Evolutionary conservation across 805 yeast genomes (phyloP).

Genomic region (Schizosaccharomyces cryophilus): DNA sequence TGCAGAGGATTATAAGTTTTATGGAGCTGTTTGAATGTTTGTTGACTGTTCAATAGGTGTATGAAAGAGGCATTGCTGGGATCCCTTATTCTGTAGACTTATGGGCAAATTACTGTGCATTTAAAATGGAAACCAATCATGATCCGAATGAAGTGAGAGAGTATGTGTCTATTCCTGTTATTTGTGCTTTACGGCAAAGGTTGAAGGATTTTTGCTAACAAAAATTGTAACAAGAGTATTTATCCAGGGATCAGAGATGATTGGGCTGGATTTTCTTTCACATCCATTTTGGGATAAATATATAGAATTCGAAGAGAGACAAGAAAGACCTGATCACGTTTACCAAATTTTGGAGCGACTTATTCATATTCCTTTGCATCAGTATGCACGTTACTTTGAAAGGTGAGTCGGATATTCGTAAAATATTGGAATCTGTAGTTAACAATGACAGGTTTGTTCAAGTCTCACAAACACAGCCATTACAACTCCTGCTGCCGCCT

Average conservation of each 20-base stretch:
- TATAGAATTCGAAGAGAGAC: conserved; percentile 32
- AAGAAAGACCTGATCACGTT: conserved; percentile 20
- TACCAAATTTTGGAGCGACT: conserved; percentile 17
- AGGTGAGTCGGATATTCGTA: conserved; percentile 6
- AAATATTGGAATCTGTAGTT: neutral
- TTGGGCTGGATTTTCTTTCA: conserved; percentile 53
- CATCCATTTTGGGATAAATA: conserved; percentile 68
- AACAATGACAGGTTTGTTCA: conserved; percentile 9
- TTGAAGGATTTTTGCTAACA: neutral
- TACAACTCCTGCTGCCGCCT: conserved; percentile 14
- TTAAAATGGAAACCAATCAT: conserved; percentile 12
- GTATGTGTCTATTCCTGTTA: neutral
- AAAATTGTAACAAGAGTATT: conserved; percentile 15
- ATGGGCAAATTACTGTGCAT: conserved; percentile 18
- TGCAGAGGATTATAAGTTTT: neutral
- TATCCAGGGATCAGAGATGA: conserved; percentile 21
- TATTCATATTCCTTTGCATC: conserved; percentile 45
- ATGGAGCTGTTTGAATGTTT: neutral
- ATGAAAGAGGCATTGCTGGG: conserved; percentile 14
- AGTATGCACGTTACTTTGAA: conserved; percentile 54
- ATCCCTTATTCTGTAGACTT: conserved; percentile 14
- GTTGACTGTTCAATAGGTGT: conserved; percentile 9
- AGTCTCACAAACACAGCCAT: conserved; percentile 14
- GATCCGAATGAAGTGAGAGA: conserved; percentile 8
- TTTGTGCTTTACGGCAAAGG: neutral